Conservation (phyloP, 805 yeast species). For the Pichia thaimueangensis region DNA sequence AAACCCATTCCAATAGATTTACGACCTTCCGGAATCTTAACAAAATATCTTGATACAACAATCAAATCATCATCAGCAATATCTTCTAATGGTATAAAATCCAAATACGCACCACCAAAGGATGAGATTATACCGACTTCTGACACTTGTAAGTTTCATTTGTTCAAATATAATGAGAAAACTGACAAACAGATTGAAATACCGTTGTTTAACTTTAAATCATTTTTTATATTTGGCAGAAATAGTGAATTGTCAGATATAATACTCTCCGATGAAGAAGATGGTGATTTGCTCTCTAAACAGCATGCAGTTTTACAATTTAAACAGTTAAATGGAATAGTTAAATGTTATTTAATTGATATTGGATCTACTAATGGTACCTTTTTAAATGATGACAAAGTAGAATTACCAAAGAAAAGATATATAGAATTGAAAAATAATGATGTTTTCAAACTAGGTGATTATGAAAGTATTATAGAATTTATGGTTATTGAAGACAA, state of each 20-base stretch:
- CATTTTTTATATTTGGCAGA: constrained; percentile 25
- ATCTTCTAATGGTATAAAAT: neutral
- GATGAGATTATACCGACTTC: constrained; percentile 18
- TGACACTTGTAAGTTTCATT: constrained; percentile 15
- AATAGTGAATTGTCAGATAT: constrained; percentile 18
- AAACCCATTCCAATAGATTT: constrained; percentile 9
- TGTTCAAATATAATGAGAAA: constrained; percentile 8
- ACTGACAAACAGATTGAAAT: constrained; percentile 13
- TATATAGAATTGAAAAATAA: constrained; percentile 23
- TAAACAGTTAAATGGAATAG: constrained; percentile 7
- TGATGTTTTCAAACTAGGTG: constrained; percentile 25
- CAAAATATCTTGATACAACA: constrained; percentile 5
- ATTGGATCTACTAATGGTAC: constrained; percentile 28
- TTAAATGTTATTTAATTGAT: constrained; percentile 23
- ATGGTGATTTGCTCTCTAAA: constrained; percentile 19
- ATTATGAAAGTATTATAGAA: constrained; percentile 19
- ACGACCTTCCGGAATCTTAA: constrained; percentile 16
- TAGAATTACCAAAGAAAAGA: constrained; percentile 21
- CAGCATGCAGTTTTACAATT: constrained; percentile 29
- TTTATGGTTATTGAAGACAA: constrained; percentile 18
- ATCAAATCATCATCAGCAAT: neutral
- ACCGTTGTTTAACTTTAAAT: constrained; percentile 19
- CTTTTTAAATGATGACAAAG: constrained; percentile 22
- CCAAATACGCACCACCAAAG: constrained; percentile 17
- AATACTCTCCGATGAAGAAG: constrained; percentile 13